These are phyloP conservation scores for Hypoxylon trugodes DNA, from an alignment of 495 filamentous ascomycete species.

Conservation along the genomic window DNA sequence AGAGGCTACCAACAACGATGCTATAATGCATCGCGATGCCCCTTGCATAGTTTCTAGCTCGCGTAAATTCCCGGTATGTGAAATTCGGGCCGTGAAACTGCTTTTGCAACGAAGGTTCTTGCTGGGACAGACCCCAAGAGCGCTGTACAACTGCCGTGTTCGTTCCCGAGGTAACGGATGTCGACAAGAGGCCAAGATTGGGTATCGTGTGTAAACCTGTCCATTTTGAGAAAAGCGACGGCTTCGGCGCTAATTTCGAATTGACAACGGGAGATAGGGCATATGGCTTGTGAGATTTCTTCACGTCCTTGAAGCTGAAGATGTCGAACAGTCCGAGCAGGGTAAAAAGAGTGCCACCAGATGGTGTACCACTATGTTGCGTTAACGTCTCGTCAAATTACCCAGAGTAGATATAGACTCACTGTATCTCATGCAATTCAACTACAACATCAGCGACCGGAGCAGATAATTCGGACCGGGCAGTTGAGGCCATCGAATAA, in stretches of 20 bases:
- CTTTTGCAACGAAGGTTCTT: conserved; percentile 44
- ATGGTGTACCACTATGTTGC: conserved; percentile 59
- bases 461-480: conserved; percentile 65
- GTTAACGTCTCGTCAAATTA: background rate
- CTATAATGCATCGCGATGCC: conserved; percentile 67
- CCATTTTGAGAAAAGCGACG: conserved; percentile 53
- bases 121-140: conserved; percentile 75
- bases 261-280: conserved; percentile 70
- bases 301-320: conserved; percentile 66
- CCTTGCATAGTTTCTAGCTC: conserved; percentile 64
- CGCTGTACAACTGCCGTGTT: conserved; percentile 78
- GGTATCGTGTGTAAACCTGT: conserved; percentile 70
- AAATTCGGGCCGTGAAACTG: conserved; percentile 77
- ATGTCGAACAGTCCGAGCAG: conserved; percentile 69
- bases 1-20: conserved; percentile 57
- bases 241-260: conserved; percentile 51
- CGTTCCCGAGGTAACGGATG: conserved; percentile 62
- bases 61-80: conserved; percentile 73
- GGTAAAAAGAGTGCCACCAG: conserved; percentile 78
- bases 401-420: conserved; percentile 29
- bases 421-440: conserved; percentile 70
- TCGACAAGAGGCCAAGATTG: conserved; percentile 73
- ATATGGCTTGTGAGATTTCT: conserved; percentile 66
- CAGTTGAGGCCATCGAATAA: conserved; percentile 70
- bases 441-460: conserved; percentile 67